phyloP scores from a whole-genome alignment of 108 stramenopile genomes.

The Skeletonema costatum region DNA sequence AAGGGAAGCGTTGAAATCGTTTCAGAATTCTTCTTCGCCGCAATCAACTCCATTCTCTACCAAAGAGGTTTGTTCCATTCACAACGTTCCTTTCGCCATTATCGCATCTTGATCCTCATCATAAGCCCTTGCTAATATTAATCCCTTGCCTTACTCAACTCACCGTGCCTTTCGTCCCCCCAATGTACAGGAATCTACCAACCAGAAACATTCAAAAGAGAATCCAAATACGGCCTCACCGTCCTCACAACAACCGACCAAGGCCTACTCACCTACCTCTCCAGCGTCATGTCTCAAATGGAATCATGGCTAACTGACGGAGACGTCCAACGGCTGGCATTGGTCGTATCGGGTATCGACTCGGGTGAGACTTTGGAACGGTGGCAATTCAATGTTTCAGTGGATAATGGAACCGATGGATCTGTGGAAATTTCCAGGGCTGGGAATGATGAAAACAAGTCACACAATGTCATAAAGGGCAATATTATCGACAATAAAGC shows the following conservation, averaged over 20 bases:
- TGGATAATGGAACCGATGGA: constrained; percentile 25
- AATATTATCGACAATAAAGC: neutral
- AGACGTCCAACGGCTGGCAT: constrained; percentile 92
- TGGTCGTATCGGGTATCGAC: constrained; percentile 96
- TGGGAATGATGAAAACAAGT: constrained; percentile 10
- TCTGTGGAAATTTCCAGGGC: constrained; percentile 45
- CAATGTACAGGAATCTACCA: constrained; percentile 89
- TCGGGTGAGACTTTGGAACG: constrained; percentile 95
- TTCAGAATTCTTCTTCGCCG: constrained; percentile 97
- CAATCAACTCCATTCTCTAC: constrained; percentile 98
- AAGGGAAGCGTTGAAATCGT: constrained; percentile 97
- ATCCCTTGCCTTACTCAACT: neutral
- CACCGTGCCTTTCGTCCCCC: neutral
- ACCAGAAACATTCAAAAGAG: constrained; percentile 94
- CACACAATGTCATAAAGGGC: constrained; percentile 27
- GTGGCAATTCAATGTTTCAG: constrained; percentile 97
- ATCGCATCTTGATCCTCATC: too few species aligned
- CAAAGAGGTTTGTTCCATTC: constrained; percentile 76
- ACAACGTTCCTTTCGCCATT: too few species aligned
- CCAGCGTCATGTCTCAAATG: constrained; percentile 91
- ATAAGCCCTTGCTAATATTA: too few species aligned
- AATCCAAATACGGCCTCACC: constrained; percentile 95
- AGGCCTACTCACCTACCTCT: constrained; percentile 87
- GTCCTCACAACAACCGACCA: constrained; percentile 96
- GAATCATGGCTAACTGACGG: constrained; percentile 88